phyloP scores from a whole-genome alignment of 2,329 filamentous ascomycete species.

The Elsinoe necatrix region DNA sequence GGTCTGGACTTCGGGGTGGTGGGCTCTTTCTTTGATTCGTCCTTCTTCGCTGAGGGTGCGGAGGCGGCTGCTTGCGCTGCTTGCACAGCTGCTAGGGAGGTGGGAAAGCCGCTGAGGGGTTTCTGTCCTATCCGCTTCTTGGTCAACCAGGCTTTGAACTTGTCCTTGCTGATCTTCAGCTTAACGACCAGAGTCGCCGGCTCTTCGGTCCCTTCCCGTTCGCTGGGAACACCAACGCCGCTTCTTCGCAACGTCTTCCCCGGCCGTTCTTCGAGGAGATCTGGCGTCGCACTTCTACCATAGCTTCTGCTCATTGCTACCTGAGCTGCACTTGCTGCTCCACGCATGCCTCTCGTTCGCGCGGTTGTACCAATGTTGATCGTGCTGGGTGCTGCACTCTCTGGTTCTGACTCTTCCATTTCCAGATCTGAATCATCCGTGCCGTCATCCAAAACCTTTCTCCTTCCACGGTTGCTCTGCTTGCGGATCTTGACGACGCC shows the following conservation, averaged over 20 bases:
- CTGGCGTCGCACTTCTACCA: slow-evolving; percentile 81
- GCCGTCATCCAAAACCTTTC: slow-evolving; percentile 49
- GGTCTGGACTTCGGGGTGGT: not conserved
- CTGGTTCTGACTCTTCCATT: slow-evolving; percentile 76
- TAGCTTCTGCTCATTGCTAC: slow-evolving; percentile 70
- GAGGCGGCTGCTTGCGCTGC: slow-evolving; percentile 20
- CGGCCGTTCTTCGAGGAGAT: slow-evolving; percentile 60
- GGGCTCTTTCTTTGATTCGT: not conserved
- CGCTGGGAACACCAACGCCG: slow-evolving; percentile 46
- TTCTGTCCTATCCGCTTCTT: slow-evolving; percentile 36
- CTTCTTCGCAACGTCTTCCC: slow-evolving; percentile 49
- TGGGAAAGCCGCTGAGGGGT: slow-evolving; percentile 31
- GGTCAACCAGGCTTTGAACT: slow-evolving; percentile 57
- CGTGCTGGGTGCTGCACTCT: slow-evolving; percentile 69
- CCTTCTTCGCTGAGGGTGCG: slow-evolving; percentile 16
- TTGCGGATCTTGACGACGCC: slow-evolving; percentile 64
- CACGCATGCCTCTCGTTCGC: slow-evolving; percentile 78
- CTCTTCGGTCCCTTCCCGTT: slow-evolving; percentile 77
- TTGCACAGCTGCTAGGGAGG: slow-evolving; percentile 36
- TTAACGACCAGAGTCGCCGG: slow-evolving; percentile 67
- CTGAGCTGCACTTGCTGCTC: slow-evolving; percentile 76
- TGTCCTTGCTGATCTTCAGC: slow-evolving; percentile 64
- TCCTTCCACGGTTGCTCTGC: slow-evolving; percentile 36
- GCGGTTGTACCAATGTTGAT: slow-evolving; percentile 63
- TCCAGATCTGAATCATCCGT: slow-evolving; percentile 82